Percentiles rank a stretch among this genome's conserved stretches.
phyloP scores from a whole-genome alignment of 768 basidiomycete species.

The Pleurotus eryngii region DNA sequence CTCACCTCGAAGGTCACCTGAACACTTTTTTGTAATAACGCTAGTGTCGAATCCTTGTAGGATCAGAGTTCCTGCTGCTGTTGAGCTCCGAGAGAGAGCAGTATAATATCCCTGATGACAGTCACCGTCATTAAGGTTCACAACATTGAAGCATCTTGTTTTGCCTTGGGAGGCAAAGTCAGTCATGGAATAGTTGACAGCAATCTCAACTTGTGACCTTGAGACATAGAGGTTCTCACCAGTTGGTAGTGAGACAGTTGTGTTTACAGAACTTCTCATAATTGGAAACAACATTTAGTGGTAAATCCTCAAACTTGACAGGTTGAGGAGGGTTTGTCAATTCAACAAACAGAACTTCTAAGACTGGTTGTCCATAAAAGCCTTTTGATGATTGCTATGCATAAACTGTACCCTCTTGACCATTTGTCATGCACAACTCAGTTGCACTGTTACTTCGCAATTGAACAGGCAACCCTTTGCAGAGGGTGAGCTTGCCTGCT shows the following conservation, averaged over 20 bases:
- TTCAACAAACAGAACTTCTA: conserved; percentile 17
- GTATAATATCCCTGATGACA: conserved; percentile 16
- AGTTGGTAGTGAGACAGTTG: conserved; percentile 12
- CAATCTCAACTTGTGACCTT: conserved; percentile 20
- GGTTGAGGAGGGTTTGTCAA: conserved; percentile 10
- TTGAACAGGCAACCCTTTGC: conserved; percentile 27
- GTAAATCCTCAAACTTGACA: conserved; percentile 10
- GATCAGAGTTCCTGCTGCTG: conserved; percentile 25
- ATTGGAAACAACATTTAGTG: conserved; percentile 17
- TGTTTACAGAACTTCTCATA: not conserved
- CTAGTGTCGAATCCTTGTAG: conserved; percentile 19
- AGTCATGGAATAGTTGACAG: conserved; percentile 14
- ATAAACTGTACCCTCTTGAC: conserved; percentile 23
- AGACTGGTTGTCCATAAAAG: conserved; percentile 10
- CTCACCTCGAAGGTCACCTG: conserved; percentile 17
- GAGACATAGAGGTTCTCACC: conserved; percentile 10
- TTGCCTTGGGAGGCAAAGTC: conserved; percentile 20
- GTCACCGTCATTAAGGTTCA: conserved; percentile 19
- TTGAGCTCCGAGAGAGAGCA: conserved; percentile 14
- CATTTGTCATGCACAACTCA: conserved; percentile 28
- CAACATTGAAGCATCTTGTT: conserved; percentile 23
- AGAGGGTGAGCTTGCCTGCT: conserved; percentile 25
- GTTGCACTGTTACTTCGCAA: conserved; percentile 24
- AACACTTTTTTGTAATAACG: conserved; percentile 20
- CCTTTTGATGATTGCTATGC: conserved; percentile 19